Evolutionary conservation across 106 monocot species (phyloP), one percentile per base, ranked within the genome.

Genomic region (Narthecium ossifragum): DNA sequence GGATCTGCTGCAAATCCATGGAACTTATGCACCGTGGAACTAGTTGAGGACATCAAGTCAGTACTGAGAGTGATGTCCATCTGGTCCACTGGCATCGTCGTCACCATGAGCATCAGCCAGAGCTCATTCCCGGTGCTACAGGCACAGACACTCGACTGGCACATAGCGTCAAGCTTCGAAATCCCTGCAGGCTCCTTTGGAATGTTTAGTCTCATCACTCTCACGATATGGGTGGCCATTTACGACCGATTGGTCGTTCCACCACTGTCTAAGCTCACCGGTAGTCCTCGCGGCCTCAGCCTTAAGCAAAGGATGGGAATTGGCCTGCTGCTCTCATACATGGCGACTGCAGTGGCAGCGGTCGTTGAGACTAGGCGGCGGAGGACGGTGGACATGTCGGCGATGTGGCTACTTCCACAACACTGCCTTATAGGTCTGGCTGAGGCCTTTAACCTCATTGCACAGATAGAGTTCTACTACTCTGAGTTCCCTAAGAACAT

Each of bases 231-330:
- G 59, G 46, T 76, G 7, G 61, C 66, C 11, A 9, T 72, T 55
- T 83, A 83, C 63, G 78, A 83, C 53, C 70, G 66, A 8, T 4
- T 78, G 18, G 5, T 78, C 23, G 69, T 70, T 2, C 78, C 78
- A 0, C 24, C 21, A 15, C 41, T 83, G 20, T 17, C 65, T 13
- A 66, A 59, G 28, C 1, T 72, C 46, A 68, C 68, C n/a, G 67
- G 67, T 0, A 37, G 51, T 12, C 52, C 75, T 4, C 59, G 59
- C 8, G 75, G 75, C n/a, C 62, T 75, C 18, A 62, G 34, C 46
- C 33, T 55, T 10, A 75, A 62, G 56, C 68, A 75, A 51, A 61
- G 75, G 29, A 68, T 75, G 49, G 75, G 75, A n/a, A 48, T 55
- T 10, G 75, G 75, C 0, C 40, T 43, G 46, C 12, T 67, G 31